Evolutionary conservation across 2,329 filamentous ascomycete genomes (phyloP), one percentile per base, ranked within the genome.

Genomic region (Chaetothyriales sp.): DNA sequence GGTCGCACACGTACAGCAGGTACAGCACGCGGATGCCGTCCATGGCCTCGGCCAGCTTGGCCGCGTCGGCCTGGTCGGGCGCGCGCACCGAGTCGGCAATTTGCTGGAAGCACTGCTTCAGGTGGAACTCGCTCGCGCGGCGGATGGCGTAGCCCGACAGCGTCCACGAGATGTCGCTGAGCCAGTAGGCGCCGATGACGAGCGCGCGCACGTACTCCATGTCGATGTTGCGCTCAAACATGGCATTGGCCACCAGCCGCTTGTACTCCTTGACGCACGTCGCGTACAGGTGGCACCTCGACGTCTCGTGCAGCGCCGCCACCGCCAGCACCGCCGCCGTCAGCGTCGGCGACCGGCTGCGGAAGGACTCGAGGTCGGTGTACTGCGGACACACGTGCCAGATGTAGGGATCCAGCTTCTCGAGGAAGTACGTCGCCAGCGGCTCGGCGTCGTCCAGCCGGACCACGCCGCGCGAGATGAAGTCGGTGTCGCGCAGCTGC

Each of bases 181-280:
- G 68, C 76, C 76, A 78, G 56, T 77, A 77, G 4, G 74, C 72
- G 6, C 71, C 75, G 44, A 77, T 73, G 54, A 75, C 77, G 47
- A 78, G 63, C 2, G 73, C 76, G 29, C 74, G 70, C 49, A 78
- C 65, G 56, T 74, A 72, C 55, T 77, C 74, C 51, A 73, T 62
- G 43, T 73, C 72, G 49, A 76, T 70, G 44, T 74, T 72, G 43
- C 72, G 68, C 52, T 72, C 72, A 47, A 77, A 71, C 70, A 78
- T 74, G 1, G 73, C 72, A 44, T 71, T 70, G 2, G 75, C 72
- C 40, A 76, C 73, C n/a, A 77, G 61, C 19, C 68, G 69, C 29
- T 73, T 70, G 58, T 77, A 76, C 58, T 77, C 75, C 19, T 69
- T 70, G 54, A 70, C 75, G 60, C 74, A 76, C 5, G 60, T 56